These are phyloP conservation scores for Dioscorea dumetorum DNA, from an alignment of 106 monocot genomes.

Conservation along the genomic window DNA sequence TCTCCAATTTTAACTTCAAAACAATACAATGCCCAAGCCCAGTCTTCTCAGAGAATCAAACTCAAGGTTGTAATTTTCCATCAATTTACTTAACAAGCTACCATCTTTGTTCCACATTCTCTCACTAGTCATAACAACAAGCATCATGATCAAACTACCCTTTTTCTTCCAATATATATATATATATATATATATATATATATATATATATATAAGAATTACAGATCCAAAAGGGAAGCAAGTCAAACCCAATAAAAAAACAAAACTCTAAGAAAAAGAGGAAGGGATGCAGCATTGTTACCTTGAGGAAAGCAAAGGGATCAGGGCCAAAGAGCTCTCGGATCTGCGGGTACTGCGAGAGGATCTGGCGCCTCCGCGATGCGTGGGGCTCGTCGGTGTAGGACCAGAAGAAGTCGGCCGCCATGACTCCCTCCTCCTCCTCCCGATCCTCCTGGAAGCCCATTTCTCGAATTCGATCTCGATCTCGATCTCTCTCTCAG, in stretches of 20 bases:
- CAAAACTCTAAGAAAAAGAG: neutral
- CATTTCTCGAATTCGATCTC: constrained; percentile 13
- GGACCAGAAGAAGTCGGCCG: constrained; percentile 88
- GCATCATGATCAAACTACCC: too few species aligned
- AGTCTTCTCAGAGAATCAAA: too few species aligned
- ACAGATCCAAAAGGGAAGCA: neutral
- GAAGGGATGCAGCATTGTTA: neutral
- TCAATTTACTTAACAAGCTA: too few species aligned
- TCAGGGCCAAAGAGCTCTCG: constrained; percentile 87
- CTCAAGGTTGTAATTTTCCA: too few species aligned
- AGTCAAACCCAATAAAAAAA: neutral
- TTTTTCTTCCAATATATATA: too few species aligned
- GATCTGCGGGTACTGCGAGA: constrained; percentile 76
- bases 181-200: neutral
- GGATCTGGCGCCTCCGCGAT: constrained; percentile 66
- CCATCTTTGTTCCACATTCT: too few species aligned
- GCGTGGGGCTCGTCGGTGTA: constrained; percentile 92
- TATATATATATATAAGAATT: neutral
- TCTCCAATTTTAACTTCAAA: too few species aligned
- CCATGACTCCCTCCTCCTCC: constrained; percentile 76
- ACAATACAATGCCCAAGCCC: too few species aligned
- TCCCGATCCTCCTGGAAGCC: constrained; percentile 2
- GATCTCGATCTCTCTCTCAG: constrained; percentile 4
- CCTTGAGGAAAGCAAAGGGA: constrained; percentile 80
- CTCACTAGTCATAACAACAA: too few species aligned